Conservation (phyloP, 2,329 filamentous ascomycete species). For the Fusarium begoniae region DNA sequence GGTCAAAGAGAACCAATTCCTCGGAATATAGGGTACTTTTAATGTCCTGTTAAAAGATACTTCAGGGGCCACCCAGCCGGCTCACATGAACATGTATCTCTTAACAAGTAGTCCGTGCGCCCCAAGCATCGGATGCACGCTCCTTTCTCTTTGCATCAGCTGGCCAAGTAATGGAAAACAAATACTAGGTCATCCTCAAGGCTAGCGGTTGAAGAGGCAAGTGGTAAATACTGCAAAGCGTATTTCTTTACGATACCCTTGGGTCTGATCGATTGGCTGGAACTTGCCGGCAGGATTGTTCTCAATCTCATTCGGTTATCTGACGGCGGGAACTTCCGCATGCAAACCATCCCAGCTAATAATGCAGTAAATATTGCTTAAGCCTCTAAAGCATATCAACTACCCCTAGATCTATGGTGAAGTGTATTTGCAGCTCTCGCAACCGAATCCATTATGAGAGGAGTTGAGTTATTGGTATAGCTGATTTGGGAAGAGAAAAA, state of each 20-base stretch:
- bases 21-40: neutral
- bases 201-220: neutral
- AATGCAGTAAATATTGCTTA: neutral
- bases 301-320: neutral
- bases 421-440: accelerated
- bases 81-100: accelerated
- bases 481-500: too few species aligned
- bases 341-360: neutral
- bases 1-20: neutral
- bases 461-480: accelerated
- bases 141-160: neutral
- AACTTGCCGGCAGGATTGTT: neutral
- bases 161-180: neutral
- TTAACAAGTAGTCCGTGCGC: neutral
- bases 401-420: accelerated
- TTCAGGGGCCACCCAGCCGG: accelerated
- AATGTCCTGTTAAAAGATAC: accelerated
- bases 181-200: accelerated
- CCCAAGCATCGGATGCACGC: too few species aligned
- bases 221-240: neutral
- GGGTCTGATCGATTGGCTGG: too few species aligned
- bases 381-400: neutral
- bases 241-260: accelerated
- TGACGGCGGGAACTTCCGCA: neutral
- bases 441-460: accelerated